A percentile compares a stretch with the other conserved stretches of the same genome.
phyloP scores from a whole-genome alignment of 2,329 filamentous ascomycete species.

The Pestalotiopsis sp. region DNA sequence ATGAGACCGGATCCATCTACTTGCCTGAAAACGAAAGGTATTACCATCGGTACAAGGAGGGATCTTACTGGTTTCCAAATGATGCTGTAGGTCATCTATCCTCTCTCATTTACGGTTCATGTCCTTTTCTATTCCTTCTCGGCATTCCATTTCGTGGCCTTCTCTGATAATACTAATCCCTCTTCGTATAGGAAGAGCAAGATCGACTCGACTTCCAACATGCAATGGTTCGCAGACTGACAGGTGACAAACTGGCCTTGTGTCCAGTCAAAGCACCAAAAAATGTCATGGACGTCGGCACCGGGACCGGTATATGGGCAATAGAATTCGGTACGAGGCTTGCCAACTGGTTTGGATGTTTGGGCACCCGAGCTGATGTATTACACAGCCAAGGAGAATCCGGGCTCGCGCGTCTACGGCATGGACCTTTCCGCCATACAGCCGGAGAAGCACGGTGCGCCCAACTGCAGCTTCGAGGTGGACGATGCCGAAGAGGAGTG shows the following conservation, averaged over 20 bases:
- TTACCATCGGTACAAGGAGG: background rate
- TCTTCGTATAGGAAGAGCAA: background rate
- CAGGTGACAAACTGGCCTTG: background rate
- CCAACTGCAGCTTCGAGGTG: background rate
- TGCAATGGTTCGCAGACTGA: background rate
- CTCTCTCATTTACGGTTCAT: background rate
- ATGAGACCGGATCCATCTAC: background rate
- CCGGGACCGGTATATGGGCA: slow-evolving; percentile 1
- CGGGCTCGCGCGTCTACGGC: background rate
- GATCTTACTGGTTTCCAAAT: background rate
- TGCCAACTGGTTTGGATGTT: background rate
- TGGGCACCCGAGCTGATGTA: background rate
- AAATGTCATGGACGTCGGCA: background rate
- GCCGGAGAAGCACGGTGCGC: background rate
- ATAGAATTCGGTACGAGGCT: slow-evolving; percentile 1
- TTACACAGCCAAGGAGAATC: background rate
- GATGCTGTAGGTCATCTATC: background rate
- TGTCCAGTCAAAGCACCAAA: background rate
- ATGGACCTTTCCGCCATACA: slow-evolving; percentile 7
- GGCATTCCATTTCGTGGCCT: background rate
- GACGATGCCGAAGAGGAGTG: slow-evolving; percentile 7
- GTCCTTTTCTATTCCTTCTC: background rate
- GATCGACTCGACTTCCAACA: slow-evolving; percentile 5
- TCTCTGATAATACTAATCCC: background rate
- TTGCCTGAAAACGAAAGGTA: background rate